These are phyloP conservation scores for Sporothrix curviconia DNA, from an alignment of 2,329 filamentous ascomycete species.

Conservation along the genomic window DNA sequence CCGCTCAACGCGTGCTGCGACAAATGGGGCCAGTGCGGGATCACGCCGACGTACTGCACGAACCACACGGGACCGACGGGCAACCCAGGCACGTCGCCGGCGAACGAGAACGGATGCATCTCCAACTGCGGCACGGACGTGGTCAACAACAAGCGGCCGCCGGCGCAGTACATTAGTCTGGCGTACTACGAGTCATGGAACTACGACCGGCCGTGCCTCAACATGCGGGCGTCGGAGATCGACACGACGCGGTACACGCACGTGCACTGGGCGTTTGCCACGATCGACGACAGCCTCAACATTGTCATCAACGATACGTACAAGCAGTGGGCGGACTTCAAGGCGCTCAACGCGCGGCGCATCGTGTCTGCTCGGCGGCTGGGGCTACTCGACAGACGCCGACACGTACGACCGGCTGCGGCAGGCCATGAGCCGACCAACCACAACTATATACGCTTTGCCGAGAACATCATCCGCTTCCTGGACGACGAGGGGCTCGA, in stretches of 20 bases:
- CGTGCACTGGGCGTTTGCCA: constrained; percentile 29
- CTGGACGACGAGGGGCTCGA: constrained; percentile 8
- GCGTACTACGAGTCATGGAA: constrained; percentile 33
- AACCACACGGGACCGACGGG: constrained; percentile 1
- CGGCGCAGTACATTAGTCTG: constrained; percentile 15
- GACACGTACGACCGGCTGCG: constrained; percentile 34
- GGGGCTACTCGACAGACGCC: constrained; percentile 34
- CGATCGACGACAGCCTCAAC: constrained; percentile 23
- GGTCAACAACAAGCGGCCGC: constrained; percentile 16
- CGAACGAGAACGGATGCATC: constrained; percentile 31
- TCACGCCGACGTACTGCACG: constrained; percentile 38
- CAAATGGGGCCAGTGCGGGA: constrained; percentile 40
- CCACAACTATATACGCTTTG: constrained; percentile 6
- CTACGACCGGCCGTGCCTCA: constrained; percentile 26
- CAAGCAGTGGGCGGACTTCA: too few species aligned
- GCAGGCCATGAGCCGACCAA: constrained; percentile 14
- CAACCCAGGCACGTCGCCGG: constrained; percentile 28
- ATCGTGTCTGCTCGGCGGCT: constrained; percentile 40
- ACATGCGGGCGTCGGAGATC: constrained; percentile 23
- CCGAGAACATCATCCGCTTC: constrained; percentile 14
- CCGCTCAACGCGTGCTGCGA: constrained; percentile 28
- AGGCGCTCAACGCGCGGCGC: constrained; percentile 26
- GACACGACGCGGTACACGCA: constrained; percentile 23
- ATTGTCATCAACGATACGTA: too few species aligned
- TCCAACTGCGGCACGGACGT: constrained; percentile 35